phyloP scores from a whole-genome alignment of 768 basidiomycete species.

The Tulasnella sp. region DNA sequence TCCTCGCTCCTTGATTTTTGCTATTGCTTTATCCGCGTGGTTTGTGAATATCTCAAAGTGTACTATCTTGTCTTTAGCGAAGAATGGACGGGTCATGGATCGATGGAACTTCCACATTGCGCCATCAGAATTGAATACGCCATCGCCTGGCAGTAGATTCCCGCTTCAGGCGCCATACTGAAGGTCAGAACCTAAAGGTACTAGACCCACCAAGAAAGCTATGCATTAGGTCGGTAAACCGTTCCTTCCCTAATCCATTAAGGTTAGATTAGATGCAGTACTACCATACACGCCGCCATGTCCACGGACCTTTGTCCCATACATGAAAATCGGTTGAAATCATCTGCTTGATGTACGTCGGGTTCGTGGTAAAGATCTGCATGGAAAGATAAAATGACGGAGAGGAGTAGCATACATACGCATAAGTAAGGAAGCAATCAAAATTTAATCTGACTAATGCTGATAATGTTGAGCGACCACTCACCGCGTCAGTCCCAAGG shows the following conservation, averaged over 20 bases:
- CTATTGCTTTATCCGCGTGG: conserved; percentile 41
- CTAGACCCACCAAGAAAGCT: conserved; percentile 29
- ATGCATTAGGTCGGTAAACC: neutral
- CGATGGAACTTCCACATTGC: conserved; percentile 71
- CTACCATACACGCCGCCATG: neutral
- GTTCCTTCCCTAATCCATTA: neutral
- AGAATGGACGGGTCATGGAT: conserved; percentile 60
- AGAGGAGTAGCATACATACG: too few species aligned
- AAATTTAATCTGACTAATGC: too few species aligned
- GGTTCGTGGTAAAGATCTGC: conserved; percentile 26
- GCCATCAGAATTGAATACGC: conserved; percentile 43
- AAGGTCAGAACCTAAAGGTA: neutral
- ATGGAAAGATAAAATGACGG: too few species aligned
- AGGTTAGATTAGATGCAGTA: neutral
- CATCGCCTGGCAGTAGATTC: conserved; percentile 41
- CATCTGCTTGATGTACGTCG: conserved; percentile 44
- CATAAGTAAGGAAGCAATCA: too few species aligned
- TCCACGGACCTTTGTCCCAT: conserved; percentile 42
- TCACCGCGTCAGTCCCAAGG: too few species aligned
- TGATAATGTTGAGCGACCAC: too few species aligned
- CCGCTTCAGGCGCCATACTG: conserved; percentile 30
- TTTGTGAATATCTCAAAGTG: conserved; percentile 53
- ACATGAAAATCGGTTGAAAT: conserved; percentile 48
- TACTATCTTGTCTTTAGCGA: conserved; percentile 47
- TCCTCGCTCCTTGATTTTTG: conserved; percentile 34